phyloP scores from a whole-genome alignment of 176 grass and related monocot species.

The Echinochloa phyllopogon region DNA sequence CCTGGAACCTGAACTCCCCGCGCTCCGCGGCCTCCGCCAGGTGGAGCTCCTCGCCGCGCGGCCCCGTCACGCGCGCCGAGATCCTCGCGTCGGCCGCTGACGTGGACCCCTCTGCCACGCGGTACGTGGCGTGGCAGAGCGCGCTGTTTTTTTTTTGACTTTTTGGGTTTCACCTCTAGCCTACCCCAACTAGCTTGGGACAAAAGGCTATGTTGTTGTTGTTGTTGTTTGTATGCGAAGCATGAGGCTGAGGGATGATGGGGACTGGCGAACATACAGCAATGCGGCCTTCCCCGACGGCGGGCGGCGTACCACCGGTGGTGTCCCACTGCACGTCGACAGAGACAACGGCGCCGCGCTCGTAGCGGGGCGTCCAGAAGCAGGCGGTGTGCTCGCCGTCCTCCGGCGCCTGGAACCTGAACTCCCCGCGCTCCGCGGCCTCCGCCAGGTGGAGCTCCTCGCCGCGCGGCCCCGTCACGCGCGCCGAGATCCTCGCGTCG shows the following conservation, averaged over 20 bases:
- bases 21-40: neutral
- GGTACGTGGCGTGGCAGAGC: conserved; percentile 1
- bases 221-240: too few relatives aligned
- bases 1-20: conserved; percentile 7
- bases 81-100: neutral
- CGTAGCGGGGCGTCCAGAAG: neutral
- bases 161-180: too few relatives aligned
- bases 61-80: conserved; percentile 8
- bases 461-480: conserved; percentile 10
- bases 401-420: neutral
- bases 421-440: conserved; percentile 1
- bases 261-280: neutral
- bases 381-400: conserved; percentile 7
- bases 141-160: too few relatives aligned
- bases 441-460: conserved; percentile 18
- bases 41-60: conserved; percentile 20
- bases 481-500: neutral
- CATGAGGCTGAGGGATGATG: neutral
- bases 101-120: neutral
- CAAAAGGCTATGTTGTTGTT: too few relatives aligned
- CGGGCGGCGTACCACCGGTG: neutral
- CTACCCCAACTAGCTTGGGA: too few relatives aligned
- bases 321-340: conserved; percentile 13
- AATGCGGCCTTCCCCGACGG: neutral
- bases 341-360: conserved; percentile 12